Evolutionary conservation across 495 filamentous ascomycete species (phyloP), one percentile per base, ranked within the genome.

Genomic region (Podospora sp.): DNA sequence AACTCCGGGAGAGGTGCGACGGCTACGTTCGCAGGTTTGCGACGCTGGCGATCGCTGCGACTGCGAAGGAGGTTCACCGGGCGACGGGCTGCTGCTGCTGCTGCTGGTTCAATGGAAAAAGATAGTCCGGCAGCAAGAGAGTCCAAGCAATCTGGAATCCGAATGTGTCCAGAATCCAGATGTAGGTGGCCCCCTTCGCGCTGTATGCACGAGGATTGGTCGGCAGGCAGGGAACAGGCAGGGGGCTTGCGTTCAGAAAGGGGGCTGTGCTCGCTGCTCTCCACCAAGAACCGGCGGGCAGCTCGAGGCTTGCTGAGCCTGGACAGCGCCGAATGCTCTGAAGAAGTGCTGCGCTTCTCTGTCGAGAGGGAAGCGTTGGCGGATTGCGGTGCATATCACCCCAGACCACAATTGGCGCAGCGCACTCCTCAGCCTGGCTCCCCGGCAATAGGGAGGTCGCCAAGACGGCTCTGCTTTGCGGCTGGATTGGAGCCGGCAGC

Each of bases 401-500:
- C 16, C 52, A 53, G 50, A 5, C 50, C 50, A 53, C 50, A 26
- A 55, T 24, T 55, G 52, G 20, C 21, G n/a, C 20, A n/a, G 20
- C n/a, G 9, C n/a, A 12, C 20, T 55, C 21, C 52, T 55, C 52
- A 55, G 52, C 52, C 52, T 11, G 52, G 16, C 20, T n/a, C n/a
- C n/a, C n/a, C n/a, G n/a, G n/a, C n/a, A n/a, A n/a, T n/a, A n/a
- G n/a, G n/a, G n/a, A n/a, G 25, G 6, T 26, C 14, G 52, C 52
- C 52, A 55, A 55, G 52, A 55, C 24, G 52, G 52, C 52, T 55
- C 22, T 26, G 52, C 52, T 11, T 14, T 55, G 52, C 52, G 52
- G 52, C 52, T 55, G 52, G 52, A 6, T 26, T 4, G 40, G 40
- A 3, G 8, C 29, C 29, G 8, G 29, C 29, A 46, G 40, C 40